Evolutionary conservation across 805 yeast genomes (phyloP), one percentile per base, ranked within the genome.

Genomic region (Myxozyma vanderwaltii): DNA sequence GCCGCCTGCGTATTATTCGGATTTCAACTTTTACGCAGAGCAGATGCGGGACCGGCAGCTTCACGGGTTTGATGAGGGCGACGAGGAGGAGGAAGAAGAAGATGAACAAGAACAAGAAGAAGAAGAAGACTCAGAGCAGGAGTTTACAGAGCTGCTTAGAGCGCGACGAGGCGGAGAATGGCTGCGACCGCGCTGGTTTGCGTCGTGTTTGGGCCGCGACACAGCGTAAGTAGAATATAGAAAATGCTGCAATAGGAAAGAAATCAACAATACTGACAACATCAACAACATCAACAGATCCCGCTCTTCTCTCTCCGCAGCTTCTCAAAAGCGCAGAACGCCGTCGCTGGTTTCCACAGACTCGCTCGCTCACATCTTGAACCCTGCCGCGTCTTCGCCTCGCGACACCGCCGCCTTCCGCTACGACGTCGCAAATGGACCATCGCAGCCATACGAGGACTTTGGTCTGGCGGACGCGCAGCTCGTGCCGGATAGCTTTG

Each of bases 11-110:
- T 59, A 54, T 38, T 50, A 41, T 46, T 44, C 45, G 23, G 56
- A 59, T 19, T 59, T 59, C 54, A 49, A 55, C 40, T 59, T 59
- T 48, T 59, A 59, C 38, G 59, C 63, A 8, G 63, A 59, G 47
- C 63, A 59, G 27, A 50, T 59, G 46, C 56, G 59, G 8, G 56
- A 59, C 26, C 43, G 52, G 31, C 17, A n/a, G 23, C 44, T n/a
- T 31, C 58, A 23, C 17, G 17, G 39, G 10, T 41, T 39, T 3
- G 27, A 31, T 46, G 33, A 45, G 19, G 45, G n/a, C 23, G 51
- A 38, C 15, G 39, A n/a, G 44, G 50, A 23, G n/a, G 56, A 46
- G n/a, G 50, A 51, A 5, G 54, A 47, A 7, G 53, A 31, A n/a
- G 44, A 19, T 7, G 50, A 55, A 12, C 36, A 24, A 10, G 54